Base-by-base conservation (phyloP, 2,329 filamentous ascomycete species). In the Xylariaceae sp. region DNA sequence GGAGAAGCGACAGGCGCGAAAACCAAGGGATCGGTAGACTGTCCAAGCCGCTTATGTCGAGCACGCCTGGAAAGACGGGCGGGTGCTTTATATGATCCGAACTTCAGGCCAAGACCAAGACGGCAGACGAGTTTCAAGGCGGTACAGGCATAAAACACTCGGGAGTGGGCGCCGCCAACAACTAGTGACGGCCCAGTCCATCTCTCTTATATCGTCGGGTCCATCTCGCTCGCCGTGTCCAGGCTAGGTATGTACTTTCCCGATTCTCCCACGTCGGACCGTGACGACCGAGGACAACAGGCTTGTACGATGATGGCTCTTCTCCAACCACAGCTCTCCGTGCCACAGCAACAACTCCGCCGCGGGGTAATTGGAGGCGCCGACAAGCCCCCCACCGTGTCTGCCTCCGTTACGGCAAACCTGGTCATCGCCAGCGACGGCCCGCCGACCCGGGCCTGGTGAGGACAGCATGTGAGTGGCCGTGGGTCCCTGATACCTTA, bases 181-280 rank as follows among this genome's bases (percentile, higher is more conserved):
- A n/a, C n/a, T n/a, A n/a, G n/a, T n/a, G n/a, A n/a, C n/a, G n/a
- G n/a, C n/a, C n/a, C n/a, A n/a, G n/a, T n/a, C n/a, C n/a, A n/a
- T n/a, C n/a, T n/a, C n/a, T n/a, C n/a, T n/a, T n/a, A n/a, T n/a
- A n/a, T 16, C 19, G n/a, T 31, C 17, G 16, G 17, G 21, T 8
- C 8, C 21, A 23, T 23, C 21, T 23, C 8, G 21, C 21, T 7
- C 21, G 7, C 8, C 21, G 24, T 26, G 6, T 26, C 12, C 39
- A 32, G 38, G 32, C 35, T 31, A 24, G 23, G 10, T 27, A 37
- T 35, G 40, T 43, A 41, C 37, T 48, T 52, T 51, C 55, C 58
- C 53, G 52, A 56, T 59, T 61, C 55, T 63, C 55, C 60, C 59
- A 57, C 48, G 47, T 64, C 68, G 68, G 68, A 69, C 65, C 68